phyloP scores from a whole-genome alignment of 2,329 filamentous ascomycete species.

The Aspergillus felis region DNA sequence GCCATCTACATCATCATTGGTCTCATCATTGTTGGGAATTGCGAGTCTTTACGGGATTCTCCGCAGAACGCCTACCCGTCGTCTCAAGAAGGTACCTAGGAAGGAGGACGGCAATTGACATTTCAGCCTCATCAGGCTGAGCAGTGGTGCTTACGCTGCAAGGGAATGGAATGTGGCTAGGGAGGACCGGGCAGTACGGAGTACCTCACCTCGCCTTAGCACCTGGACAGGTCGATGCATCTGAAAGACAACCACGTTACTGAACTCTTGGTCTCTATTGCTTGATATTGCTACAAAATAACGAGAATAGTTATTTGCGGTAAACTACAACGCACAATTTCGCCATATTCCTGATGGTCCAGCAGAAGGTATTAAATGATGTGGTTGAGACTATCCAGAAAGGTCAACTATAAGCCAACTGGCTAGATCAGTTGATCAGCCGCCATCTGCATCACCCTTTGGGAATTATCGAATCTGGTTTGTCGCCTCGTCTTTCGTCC shows the following conservation, averaged over 20 bases:
- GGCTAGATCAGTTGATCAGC: not conserved
- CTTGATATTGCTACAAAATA: not conserved
- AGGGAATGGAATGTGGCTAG: constrained; percentile 4
- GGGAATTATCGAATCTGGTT: constrained; percentile 11
- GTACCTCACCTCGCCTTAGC: not conserved
- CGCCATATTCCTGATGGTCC: not conserved
- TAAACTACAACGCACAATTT: not conserved
- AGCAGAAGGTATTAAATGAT: not conserved
- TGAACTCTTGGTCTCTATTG: not conserved
- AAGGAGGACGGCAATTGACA: not conserved
- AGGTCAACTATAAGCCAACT: not conserved
- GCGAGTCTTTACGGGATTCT: no score
- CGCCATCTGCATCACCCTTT: not conserved
- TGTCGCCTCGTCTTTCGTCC: constrained; percentile 17
- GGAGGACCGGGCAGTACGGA: not conserved
- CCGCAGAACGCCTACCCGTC: not conserved
- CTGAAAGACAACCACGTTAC: not conserved
- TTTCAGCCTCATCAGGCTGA: constrained; percentile 8
- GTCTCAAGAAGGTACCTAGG: not conserved
- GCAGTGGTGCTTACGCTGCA: not conserved
- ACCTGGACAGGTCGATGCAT: not conserved
- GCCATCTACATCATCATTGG: not conserved
- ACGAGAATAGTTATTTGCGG: not conserved
- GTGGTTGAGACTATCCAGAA: not conserved
- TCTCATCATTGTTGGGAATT: not conserved